phyloP scores from a whole-genome alignment of 192 early-diverging fungal species.

The Backusella tuberculispora region DNA sequence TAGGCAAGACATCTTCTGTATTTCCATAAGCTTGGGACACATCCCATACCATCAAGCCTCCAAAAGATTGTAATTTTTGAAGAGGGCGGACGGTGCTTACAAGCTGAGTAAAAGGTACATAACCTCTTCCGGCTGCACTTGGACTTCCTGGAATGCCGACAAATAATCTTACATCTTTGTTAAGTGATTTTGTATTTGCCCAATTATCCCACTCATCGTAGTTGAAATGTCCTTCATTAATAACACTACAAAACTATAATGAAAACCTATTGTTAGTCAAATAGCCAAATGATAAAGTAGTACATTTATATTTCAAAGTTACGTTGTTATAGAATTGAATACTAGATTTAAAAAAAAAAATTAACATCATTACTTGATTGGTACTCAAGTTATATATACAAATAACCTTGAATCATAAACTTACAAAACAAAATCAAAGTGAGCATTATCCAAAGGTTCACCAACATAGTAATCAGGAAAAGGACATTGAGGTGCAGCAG shows the following conservation, averaged over 20 bases:
- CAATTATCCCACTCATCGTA: conserved; percentile 71
- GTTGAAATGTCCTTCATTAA: conserved; percentile 59
- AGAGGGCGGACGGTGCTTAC: conserved; percentile 51
- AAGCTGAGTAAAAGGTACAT: conserved; percentile 49
- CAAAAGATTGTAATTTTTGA: conserved; percentile 36
- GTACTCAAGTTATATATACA: background rate
- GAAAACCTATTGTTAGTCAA: background rate
- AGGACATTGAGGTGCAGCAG: conserved; percentile 74
- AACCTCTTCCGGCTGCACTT: conserved; percentile 62
- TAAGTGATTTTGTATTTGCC: conserved; percentile 60
- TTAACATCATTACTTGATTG: background rate
- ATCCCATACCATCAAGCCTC: conserved; percentile 42
- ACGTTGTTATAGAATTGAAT: conserved; percentile 82
- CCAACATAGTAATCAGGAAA: conserved; percentile 72
- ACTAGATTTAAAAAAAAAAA: conserved; percentile 14
- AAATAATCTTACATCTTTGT: conserved; percentile 66
- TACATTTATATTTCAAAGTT: background rate
- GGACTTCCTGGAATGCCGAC: conserved; percentile 66
- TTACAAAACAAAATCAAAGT: conserved; percentile 64
- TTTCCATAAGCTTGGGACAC: conserved; percentile 36
- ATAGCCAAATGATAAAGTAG: background rate
- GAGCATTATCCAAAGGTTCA: conserved; percentile 57
- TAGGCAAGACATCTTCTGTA: conserved; percentile 26
- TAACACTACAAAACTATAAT: conserved; percentile 57
- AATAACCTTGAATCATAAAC: no score